phyloP scores from a whole-genome alignment of 2,329 filamentous ascomycete genomes.

The Dactylellina leptospora region DNA sequence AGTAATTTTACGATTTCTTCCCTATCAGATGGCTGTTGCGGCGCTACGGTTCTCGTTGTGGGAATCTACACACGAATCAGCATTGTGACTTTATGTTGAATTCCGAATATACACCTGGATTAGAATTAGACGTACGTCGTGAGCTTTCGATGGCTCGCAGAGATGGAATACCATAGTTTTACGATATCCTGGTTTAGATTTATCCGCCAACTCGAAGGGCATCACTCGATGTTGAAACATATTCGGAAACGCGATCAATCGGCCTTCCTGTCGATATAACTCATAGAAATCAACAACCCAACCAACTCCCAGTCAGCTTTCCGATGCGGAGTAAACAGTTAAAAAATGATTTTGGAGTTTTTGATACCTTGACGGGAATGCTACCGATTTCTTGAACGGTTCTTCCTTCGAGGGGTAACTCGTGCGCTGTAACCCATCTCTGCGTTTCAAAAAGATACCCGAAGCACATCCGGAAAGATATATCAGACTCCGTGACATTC shows the following conservation, averaged over 20 bases:
- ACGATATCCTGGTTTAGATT: constrained; percentile 66
- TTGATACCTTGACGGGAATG: constrained; percentile 60
- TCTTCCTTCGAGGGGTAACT: constrained; percentile 54
- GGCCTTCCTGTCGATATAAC: constrained; percentile 62
- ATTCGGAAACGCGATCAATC: constrained; percentile 69
- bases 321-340: background rate
- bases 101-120: background rate
- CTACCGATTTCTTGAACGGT: constrained; percentile 64
- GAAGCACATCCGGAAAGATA: constrained; percentile 68
- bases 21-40: background rate
- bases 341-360: background rate
- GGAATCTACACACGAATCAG: background rate
- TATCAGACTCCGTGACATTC: constrained; percentile 67
- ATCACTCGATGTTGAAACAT: constrained; percentile 65
- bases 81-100: background rate
- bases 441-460: constrained; percentile 59
- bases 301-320: too few relatives aligned
- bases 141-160: background rate
- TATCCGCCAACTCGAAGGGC: constrained; percentile 65
- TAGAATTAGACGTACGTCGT: background rate
- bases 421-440: background rate
- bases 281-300: too few relatives aligned
- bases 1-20: background rate
- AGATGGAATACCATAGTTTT: constrained; percentile 64
- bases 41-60: background rate